phyloP scores from a whole-genome alignment of 2,329 filamentous ascomycete species.

The Ophiostoma australiae region DNA sequence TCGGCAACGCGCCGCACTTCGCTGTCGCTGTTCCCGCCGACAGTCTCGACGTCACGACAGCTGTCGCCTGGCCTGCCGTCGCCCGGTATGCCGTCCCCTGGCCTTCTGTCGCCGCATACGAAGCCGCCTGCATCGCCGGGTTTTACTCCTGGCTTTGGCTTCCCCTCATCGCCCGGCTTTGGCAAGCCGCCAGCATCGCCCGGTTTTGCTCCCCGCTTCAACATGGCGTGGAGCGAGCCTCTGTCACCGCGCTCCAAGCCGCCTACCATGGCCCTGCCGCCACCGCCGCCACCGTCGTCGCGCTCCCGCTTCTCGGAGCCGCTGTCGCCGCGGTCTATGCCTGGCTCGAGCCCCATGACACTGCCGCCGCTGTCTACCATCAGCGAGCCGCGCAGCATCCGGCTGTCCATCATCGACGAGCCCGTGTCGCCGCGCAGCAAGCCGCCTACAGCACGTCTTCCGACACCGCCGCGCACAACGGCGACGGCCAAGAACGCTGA shows the following conservation, averaged over 20 bases:
- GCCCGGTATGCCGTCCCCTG: not conserved
- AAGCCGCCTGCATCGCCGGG: not conserved
- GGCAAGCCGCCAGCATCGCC: not conserved
- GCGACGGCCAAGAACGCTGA: conserved; percentile 15
- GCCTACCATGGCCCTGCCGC: conserved; percentile 10
- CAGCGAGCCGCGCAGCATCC: not conserved
- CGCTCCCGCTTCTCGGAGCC: not conserved
- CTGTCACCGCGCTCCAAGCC: conserved; percentile 18
- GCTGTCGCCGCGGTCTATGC: not conserved
- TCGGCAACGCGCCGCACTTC: conserved; percentile 5
- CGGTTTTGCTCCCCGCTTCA: not conserved
- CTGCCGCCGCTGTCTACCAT: not conserved
- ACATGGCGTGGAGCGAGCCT: not conserved
- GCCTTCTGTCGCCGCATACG: not conserved
- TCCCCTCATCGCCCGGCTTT: not conserved
- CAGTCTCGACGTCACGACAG: not conserved
- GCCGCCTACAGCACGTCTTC: not conserved
- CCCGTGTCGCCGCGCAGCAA: not conserved
- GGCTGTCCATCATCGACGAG: not conserved
- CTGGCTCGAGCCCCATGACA: not conserved
- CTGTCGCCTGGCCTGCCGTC: conserved; percentile 2
- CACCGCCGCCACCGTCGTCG: not conserved
- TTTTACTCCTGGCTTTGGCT: not conserved
- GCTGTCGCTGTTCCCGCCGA: conserved; percentile 5
- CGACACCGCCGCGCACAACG: not conserved